Conservation (phyloP, 225 moss, liverwort and hornwort species). For the Pseudoscleropodium purum region DNA sequence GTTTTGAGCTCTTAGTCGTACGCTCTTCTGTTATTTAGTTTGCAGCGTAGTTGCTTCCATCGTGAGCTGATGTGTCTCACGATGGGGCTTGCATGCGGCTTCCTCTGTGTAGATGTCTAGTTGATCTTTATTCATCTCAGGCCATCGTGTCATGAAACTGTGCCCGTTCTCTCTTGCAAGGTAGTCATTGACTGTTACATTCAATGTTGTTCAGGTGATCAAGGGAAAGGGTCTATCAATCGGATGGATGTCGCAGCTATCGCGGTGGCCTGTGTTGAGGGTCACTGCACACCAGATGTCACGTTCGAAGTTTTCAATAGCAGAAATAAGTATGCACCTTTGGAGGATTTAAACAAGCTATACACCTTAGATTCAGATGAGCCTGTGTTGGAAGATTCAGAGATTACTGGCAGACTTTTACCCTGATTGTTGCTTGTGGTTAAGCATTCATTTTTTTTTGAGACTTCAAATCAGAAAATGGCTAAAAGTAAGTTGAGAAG, state of each 20-base stretch:
- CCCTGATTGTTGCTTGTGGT: constrained; percentile 8
- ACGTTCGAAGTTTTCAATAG: constrained; percentile 74
- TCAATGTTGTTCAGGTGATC: constrained; percentile 55
- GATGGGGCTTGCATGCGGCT: not conserved
- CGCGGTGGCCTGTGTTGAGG: constrained; percentile 67
- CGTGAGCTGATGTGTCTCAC: not conserved
- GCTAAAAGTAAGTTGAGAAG: not conserved
- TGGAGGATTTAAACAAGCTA: constrained; percentile 43
- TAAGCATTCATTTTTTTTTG: not conserved
- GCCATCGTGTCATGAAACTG: not conserved
- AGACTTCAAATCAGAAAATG: not conserved
- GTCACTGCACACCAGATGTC: constrained; percentile 57
- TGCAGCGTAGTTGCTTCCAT: not conserved
- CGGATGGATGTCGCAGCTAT: constrained; percentile 71
- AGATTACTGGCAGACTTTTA: constrained; percentile 33
- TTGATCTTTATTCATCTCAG: not conserved
- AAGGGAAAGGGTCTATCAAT: constrained; percentile 53
- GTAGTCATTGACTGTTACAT: not conserved
- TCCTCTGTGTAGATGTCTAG: not conserved
- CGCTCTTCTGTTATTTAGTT: not conserved
- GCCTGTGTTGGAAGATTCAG: constrained; percentile 23
- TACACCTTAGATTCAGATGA: constrained; percentile 33
- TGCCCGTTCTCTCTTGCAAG: not conserved
- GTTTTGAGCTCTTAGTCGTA: not conserved
- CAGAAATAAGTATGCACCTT: constrained; percentile 30